These are phyloP conservation scores for Dianthus caryophyllus DNA, from an alignment of 148 eudicot species.

Conservation along the genomic window DNA sequence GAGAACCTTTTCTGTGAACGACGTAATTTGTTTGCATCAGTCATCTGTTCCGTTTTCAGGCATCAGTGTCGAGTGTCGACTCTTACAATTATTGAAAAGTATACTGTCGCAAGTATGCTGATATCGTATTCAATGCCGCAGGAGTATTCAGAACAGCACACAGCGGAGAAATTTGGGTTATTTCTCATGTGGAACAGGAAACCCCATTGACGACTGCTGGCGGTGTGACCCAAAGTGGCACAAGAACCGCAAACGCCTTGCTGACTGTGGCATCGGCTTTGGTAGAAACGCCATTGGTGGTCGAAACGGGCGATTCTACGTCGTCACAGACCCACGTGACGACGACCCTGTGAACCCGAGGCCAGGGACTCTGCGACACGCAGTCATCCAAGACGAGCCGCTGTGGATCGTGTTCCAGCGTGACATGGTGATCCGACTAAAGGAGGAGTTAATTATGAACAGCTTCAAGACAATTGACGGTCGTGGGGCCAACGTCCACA, in stretches of 20 bases:
- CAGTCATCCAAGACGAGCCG: constrained; percentile 76
- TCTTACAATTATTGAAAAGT: background rate
- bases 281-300: constrained; percentile 91
- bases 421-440: constrained; percentile 72
- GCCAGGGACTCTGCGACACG: constrained; percentile 89
- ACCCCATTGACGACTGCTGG: constrained; percentile 93
- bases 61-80: background rate
- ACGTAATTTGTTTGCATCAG: background rate
- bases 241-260: constrained; percentile 64
- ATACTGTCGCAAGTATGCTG: background rate
- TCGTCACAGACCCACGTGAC: constrained; percentile 65
- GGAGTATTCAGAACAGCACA: constrained; percentile 77
- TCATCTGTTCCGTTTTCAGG: background rate
- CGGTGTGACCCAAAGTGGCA: constrained; percentile 77
- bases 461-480: constrained; percentile 89
- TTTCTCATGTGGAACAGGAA: constrained; percentile 82
- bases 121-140: constrained; percentile 22
- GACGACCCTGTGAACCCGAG: constrained; percentile 73
- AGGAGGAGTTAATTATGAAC: constrained; percentile 88
- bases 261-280: constrained; percentile 78
- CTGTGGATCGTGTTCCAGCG: constrained; percentile 80
- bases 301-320: constrained; percentile 71
- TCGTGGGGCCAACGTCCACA: constrained; percentile 73
- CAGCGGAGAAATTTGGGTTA: constrained; percentile 70
- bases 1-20: background rate